Evolutionary conservation across 2,329 filamentous ascomycete species (phyloP).

Genomic region (Lecanosticta acicola): DNA sequence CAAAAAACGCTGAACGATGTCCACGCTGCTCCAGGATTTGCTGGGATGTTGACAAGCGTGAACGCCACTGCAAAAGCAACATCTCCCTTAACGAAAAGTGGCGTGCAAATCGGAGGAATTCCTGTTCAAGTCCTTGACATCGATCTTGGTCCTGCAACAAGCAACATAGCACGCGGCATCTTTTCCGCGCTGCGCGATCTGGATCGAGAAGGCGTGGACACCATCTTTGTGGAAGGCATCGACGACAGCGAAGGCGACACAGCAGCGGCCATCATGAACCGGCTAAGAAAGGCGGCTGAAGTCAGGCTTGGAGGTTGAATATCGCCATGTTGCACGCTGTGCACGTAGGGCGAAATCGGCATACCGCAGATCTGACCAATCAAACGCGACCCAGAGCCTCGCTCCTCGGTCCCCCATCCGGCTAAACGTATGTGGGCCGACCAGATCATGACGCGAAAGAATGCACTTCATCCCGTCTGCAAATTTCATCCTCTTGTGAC

Average conservation of each 20-base stretch:
- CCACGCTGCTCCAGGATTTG: slow-evolving; percentile 21
- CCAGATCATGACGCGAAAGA: slow-evolving; percentile 1
- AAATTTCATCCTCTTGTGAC: neutral
- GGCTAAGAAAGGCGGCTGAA: slow-evolving; percentile 46
- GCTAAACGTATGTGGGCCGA: neutral
- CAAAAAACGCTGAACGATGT: slow-evolving; percentile 18
- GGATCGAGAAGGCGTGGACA: slow-evolving; percentile 70
- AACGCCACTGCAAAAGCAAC: slow-evolving; percentile 11
- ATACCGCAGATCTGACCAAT: neutral
- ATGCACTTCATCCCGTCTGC: neutral
- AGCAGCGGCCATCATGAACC: slow-evolving; percentile 61
- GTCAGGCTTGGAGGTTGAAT: slow-evolving; percentile 25
- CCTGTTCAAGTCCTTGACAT: slow-evolving; percentile 57
- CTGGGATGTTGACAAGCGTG: slow-evolving; percentile 23
- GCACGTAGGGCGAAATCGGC: too few relatives aligned
- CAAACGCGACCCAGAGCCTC: neutral
- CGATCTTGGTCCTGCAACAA: slow-evolving; percentile 62
- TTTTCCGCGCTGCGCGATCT: slow-evolving; percentile 84
- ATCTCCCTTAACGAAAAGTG: slow-evolving; percentile 5
- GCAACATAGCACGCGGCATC: slow-evolving; percentile 74
- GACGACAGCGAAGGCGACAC: slow-evolving; percentile 62
- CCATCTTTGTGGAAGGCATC: slow-evolving; percentile 89
- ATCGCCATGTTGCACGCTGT: neutral
- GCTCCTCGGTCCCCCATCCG: slow-evolving; percentile 2
- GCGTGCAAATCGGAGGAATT: slow-evolving; percentile 3